A percentile compares a stretch with the other conserved stretches of the same genome.
phyloP scores from a whole-genome alignment of 768 basidiomycete species.

The Suillus spraguei region DNA sequence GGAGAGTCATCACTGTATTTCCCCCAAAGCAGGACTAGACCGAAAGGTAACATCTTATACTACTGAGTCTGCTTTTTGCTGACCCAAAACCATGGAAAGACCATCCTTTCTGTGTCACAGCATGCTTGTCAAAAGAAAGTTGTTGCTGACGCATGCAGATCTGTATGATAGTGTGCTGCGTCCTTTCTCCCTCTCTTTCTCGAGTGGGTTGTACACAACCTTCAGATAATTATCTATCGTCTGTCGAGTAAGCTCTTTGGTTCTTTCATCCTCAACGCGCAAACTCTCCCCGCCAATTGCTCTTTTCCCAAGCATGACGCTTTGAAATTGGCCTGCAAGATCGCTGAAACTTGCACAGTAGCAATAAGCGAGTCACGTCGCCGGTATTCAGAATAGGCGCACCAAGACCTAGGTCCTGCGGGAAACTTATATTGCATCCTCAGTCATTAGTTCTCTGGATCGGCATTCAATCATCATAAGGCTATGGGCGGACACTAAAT shows the following conservation, averaged over 20 bases:
- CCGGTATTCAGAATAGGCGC: no score
- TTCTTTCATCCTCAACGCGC: no score
- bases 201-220: no score
- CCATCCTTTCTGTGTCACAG: no score
- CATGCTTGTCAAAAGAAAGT: background rate
- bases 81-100: background rate
- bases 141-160: background rate
- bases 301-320: no score
- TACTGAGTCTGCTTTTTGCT: background rate
- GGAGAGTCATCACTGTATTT: conserved; percentile 77
- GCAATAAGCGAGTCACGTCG: no score
- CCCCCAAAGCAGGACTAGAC: conserved; percentile 21
- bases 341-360: no score
- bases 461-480: background rate
- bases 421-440: background rate
- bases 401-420: background rate
- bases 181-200: background rate
- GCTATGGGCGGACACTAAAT: background rate
- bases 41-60: background rate
- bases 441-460: background rate
- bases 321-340: no score
- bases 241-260: no score
- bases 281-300: no score
- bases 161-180: background rate
- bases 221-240: no score